Evolutionary conservation across 176 grass and related monocot species (phyloP), one percentile per base, ranked within the genome.

Genomic region (Eragrostis curvula): DNA sequence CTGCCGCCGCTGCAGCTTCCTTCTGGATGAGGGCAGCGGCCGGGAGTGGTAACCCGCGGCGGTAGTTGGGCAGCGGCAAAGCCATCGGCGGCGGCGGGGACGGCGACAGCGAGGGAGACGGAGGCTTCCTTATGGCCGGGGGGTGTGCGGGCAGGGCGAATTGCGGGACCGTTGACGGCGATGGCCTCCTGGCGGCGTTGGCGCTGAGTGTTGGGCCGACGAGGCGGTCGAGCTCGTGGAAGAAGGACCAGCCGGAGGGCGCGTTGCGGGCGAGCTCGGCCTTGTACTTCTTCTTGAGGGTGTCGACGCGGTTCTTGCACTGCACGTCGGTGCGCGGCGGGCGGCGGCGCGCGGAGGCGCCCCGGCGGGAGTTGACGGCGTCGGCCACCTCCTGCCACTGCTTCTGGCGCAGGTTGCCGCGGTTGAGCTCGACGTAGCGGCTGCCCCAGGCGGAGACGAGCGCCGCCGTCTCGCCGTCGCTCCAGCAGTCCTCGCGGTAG

Each of bases 241-340:
- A 98, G 88, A 95, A 98, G 77, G 68, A 49, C 96, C 96, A 98
- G n/a, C 25, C 63, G 75, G 86, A 91, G 2, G 86, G 74, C 49
- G 78, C 59, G 56, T 32, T 60, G 71, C 92, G 82, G 12, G 43
- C 65, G 73, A 87, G 94, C 89, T 99, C 93, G 30, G 90, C 80
- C 93, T 99, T 99, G 89, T 96, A 96, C 83, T 99, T 99, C 91
- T 99, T 99, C 93, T 99, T 99, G 13, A 99, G 85, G 18, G 97
- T 96, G 50, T 99, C 97, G 77, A 99, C 90, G 73, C 97, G 93
- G 85, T 99, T 99, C 88, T 99, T 99, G 89, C 97, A 99, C 93
- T 99, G 97, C 8, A 99, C 83, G 65, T 96, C 93, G 50, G 91
- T 96, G 55, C 96, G 96, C 52, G 91, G 93, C n/a, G 91, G 93